Evolutionary conservation across 768 basidiomycete species (phyloP).

Genomic region (Calvatia gigantea): DNA sequence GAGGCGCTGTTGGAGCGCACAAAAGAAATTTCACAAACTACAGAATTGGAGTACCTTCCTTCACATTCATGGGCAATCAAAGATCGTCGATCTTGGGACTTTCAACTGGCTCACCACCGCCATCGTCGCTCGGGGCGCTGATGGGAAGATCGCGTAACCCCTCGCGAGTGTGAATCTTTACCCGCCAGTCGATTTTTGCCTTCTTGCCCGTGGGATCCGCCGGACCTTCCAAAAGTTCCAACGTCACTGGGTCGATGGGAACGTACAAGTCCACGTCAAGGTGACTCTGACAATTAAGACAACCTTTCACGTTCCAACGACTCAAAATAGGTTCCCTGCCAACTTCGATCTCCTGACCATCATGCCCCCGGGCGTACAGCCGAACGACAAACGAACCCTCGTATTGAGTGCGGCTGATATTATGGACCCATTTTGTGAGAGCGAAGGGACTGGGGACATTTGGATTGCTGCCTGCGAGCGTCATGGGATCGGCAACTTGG

Average conservation of each 20-base stretch:
- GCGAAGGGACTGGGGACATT: too few relatives aligned
- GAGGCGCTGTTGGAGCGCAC: too few relatives aligned
- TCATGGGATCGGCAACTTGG: too few relatives aligned
- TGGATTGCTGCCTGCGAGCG: too few relatives aligned
- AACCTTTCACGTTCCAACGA: background rate
- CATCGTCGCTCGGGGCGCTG: too few relatives aligned
- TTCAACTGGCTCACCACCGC: too few relatives aligned
- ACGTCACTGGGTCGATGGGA: background rate
- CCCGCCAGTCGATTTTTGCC: background rate
- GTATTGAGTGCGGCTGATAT: background rate
- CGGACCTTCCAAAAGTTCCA: background rate
- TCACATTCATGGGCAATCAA: too few relatives aligned
- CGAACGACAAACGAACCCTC: constrained; percentile 5
- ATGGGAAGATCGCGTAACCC: too few relatives aligned
- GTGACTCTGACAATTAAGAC: background rate
- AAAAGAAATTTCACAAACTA: too few relatives aligned
- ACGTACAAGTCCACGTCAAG: constrained; percentile 1
- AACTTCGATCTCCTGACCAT: constrained; percentile 4
- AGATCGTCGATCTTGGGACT: too few relatives aligned
- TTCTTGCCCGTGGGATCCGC: too few relatives aligned
- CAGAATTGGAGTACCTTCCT: too few relatives aligned
- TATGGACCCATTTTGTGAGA: background rate
- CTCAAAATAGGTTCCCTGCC: constrained; percentile 4
- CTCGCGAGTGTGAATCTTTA: background rate
- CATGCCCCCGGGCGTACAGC: constrained; percentile 4